Base-by-base conservation (phyloP, 768 basidiomycete genomes). In the Calocybe cyanea region DNA sequence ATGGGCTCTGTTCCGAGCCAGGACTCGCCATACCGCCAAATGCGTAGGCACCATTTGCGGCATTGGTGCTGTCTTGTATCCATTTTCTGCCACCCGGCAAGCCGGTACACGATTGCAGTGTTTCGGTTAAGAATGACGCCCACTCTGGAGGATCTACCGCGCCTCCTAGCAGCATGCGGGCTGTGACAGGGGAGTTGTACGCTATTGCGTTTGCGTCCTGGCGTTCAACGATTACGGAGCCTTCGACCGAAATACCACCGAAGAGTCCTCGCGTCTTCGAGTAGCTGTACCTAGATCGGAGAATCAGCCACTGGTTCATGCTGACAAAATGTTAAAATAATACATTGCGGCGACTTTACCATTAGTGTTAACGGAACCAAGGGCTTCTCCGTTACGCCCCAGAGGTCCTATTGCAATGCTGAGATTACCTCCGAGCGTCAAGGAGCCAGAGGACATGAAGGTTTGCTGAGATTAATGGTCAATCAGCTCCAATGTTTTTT, bases 261-360 rank as follows among this genome's bases (percentile, higher is more conserved):
- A 96, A 97, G 2, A 97, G 76, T 17, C 95, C 95, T 43, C 88
- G 81, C 1, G 93, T 93, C 63, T 94, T 95, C 7, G 85, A 87
- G 59, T 92, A 92, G 59, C 85, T 88, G 63, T 92, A 91, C 85
- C 86, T 88, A 58, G 40, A 49, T 24, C 41, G 39, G 38, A 30
- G 38, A 43, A 19, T 55, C 19, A 42, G 23, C n/a, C 45, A 8
- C 8, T 14, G 1, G 46, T 28, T 19, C 18, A 31, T 9, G 13
- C 15, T 17, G 17, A 30, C 2, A 28, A 43, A 31, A 35, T 50
- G 11, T n/a, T 18, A 38, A 15, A 42, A 7, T 7, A 51, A 51
- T 56, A 92, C 92, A 98, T 96, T 28, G 93, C 92, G 4, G 95
- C 90, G 4, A 96, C 69, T 59, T 84, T 89, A 37, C 94, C 94